A percentile compares a stretch with the other conserved stretches of the same genome.
These are phyloP conservation scores for Arachis hypogaea DNA, from an alignment of 306 rosid species.

Conservation along the genomic window DNA sequence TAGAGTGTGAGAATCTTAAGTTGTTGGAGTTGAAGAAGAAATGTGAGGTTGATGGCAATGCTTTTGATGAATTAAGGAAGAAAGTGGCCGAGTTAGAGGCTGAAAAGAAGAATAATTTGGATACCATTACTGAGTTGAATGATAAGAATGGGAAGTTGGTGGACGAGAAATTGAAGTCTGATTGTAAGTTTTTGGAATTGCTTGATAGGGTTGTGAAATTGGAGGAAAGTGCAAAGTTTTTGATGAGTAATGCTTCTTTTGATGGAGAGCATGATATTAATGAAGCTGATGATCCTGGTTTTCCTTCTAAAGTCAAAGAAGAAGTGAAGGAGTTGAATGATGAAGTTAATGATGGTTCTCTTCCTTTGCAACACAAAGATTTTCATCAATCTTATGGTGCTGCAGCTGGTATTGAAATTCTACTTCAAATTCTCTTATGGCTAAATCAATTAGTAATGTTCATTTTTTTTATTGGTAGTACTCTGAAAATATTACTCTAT, in stretches of 20 bases:
- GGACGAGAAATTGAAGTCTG: not conserved
- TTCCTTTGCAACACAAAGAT: constrained; percentile 17
- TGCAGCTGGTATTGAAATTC: constrained; percentile 36
- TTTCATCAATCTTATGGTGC: not conserved
- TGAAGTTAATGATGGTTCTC: constrained; percentile 9
- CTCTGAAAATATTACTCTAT: too few relatives aligned
- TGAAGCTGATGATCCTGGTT: not conserved
- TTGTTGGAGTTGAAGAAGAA: constrained; percentile 9
- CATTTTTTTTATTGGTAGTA: too few relatives aligned
- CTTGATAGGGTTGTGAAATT: not conserved
- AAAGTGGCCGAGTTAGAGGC: constrained; percentile 24
- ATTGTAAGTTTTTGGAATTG: constrained; percentile 6
- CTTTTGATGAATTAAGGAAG: not conserved
- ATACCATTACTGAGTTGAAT: not conserved
- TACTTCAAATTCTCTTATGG: not conserved
- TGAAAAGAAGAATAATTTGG: not conserved
- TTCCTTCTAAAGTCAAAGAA: not conserved
- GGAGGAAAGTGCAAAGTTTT: constrained; percentile 12
- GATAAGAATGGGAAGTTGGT: not conserved
- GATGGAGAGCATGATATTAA: not conserved
- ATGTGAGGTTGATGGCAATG: not conserved
- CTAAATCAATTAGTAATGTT: not conserved
- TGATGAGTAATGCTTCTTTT: not conserved
- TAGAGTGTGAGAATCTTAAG: not conserved
- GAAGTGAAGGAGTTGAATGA: not conserved